Evolutionary conservation across 768 basidiomycete genomes (phyloP).

Genomic region (Mycena chlorophos): DNA sequence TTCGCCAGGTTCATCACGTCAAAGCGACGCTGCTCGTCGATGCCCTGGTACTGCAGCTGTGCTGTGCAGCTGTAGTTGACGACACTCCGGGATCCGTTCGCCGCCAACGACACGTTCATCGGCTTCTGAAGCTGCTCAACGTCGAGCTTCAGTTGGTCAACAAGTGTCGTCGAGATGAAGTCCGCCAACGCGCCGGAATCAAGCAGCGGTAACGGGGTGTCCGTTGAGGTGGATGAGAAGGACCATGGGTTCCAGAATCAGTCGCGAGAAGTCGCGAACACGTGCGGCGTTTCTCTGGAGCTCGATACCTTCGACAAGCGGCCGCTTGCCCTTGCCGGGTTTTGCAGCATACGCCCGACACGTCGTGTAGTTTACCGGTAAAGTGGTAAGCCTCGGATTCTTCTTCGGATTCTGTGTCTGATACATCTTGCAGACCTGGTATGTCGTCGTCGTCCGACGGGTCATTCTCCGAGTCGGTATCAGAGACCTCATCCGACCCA

Average conservation of each 20-base stretch:
- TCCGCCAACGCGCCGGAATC: slow-evolving; percentile 34
- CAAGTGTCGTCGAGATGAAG: slow-evolving; percentile 32
- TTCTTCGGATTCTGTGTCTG: neutral
- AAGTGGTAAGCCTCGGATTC: neutral
- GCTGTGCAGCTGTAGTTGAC: slow-evolving; percentile 26
- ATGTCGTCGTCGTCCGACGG: too few relatives aligned
- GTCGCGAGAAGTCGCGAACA: slow-evolving; percentile 8
- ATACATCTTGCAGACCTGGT: neutral
- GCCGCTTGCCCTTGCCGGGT: neutral
- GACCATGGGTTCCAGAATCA: slow-evolving; percentile 26
- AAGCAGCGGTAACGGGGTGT: slow-evolving; percentile 27
- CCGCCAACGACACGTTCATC: slow-evolving; percentile 31
- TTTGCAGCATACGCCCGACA: neutral
- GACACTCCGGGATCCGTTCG: slow-evolving; percentile 30
- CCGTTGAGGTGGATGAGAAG: slow-evolving; percentile 29
- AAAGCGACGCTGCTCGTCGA: slow-evolving; percentile 25
- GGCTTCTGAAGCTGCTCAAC: slow-evolving; percentile 27
- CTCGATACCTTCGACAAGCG: neutral
- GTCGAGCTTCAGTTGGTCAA: slow-evolving; percentile 28
- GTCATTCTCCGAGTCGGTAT: too few relatives aligned
- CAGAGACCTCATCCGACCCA: too few relatives aligned
- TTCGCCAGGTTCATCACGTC: slow-evolving; percentile 32
- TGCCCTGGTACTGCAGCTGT: slow-evolving; percentile 26
- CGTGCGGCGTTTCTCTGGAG: slow-evolving; percentile 12
- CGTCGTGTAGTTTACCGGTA: neutral